phyloP scores from a whole-genome alignment of 305 asterid species.

The Petunia hybrid region DNA sequence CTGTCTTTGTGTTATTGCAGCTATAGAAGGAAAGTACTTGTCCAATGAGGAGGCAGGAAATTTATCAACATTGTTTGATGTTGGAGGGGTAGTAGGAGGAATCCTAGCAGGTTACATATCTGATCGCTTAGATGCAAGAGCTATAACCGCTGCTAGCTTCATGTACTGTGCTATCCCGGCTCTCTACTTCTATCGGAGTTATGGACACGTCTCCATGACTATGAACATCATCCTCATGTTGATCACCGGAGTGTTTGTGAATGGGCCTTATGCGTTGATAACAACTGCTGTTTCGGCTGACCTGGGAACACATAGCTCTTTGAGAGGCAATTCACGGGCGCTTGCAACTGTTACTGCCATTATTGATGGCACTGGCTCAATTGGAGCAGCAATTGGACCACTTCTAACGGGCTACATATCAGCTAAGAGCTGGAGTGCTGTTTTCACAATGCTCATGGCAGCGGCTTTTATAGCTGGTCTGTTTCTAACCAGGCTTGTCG shows the following conservation, averaged over 20 bases:
- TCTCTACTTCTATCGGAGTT: conserved; percentile 79
- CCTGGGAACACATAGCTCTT: conserved; percentile 88
- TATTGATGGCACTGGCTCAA: conserved; percentile 94
- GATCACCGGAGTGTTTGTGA: conserved; percentile 83
- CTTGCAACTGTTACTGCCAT: conserved; percentile 94
- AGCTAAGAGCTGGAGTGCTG: conserved; percentile 84
- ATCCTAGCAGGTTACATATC: conserved; percentile 93
- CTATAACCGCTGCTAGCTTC: conserved; percentile 95
- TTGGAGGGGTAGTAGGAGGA: conserved; percentile 96
- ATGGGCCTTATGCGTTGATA: conserved; percentile 97
- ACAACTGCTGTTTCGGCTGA: conserved; percentile 98
- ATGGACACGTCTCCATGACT: conserved; percentile 82
- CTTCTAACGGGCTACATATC: conserved; percentile 90
- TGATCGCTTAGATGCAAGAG: conserved; percentile 75
- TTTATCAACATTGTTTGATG: conserved; percentile 86
- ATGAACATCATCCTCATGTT: conserved; percentile 75
- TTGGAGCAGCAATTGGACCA: conserved; percentile 95
- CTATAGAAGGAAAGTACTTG: conserved; percentile 77
- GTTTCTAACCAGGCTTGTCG: conserved; percentile 79
- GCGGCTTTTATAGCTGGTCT: conserved; percentile 85
- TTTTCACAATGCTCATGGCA: conserved; percentile 89
- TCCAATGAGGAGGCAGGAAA: conserved; percentile 83
- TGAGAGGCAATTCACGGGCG: conserved; percentile 83
- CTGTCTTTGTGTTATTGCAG: conserved; percentile 47
- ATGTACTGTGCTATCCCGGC: conserved; percentile 95